These are phyloP conservation scores for Kurtzmaniella fragi DNA, from an alignment of 805 yeast species.

Conservation along the genomic window DNA sequence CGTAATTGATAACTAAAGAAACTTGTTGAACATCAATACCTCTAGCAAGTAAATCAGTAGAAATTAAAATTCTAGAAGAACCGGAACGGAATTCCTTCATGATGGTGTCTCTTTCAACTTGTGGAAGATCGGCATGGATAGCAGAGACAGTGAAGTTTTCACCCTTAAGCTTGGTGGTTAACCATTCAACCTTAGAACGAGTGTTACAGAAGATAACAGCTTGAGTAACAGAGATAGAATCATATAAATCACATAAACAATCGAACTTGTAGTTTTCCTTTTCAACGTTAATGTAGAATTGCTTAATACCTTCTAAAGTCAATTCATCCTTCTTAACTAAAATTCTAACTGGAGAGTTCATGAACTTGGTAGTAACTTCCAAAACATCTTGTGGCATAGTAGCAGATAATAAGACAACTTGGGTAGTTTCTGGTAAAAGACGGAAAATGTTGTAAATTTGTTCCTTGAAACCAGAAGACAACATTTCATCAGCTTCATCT, in stretches of 20 bases:
- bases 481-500: slow-evolving; percentile 98
- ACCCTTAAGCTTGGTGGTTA: slow-evolving; percentile 66
- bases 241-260: slow-evolving; percentile 90
- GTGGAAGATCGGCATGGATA: slow-evolving; percentile 96
- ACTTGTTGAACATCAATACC: slow-evolving; percentile 98
- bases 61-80: slow-evolving; percentile 83
- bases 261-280: slow-evolving; percentile 93
- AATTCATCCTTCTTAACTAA: slow-evolving; percentile 93
- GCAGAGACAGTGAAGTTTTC: slow-evolving; percentile 88
- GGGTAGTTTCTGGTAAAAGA: slow-evolving; percentile 81
- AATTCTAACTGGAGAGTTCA: slow-evolving; percentile 91
- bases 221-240: slow-evolving; percentile 91
- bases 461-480: slow-evolving; percentile 88
- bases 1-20: slow-evolving; percentile 90
- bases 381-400: slow-evolving; percentile 92
- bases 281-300: slow-evolving; percentile 85
- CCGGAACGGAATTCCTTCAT: slow-evolving; percentile 97
- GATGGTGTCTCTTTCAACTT: slow-evolving; percentile 85
- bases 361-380: slow-evolving; percentile 86
- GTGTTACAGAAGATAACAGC: slow-evolving; percentile 98
- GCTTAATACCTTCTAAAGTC: slow-evolving; percentile 93
- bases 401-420: slow-evolving; percentile 92
- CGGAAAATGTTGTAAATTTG: slow-evolving; percentile 93
- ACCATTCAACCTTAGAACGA: slow-evolving; percentile 87
- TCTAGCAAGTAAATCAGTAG: slow-evolving; percentile 95